Percentiles rank a stretch among this genome's conserved stretches.
phyloP scores from a whole-genome alignment of 352 stramenopile species.

The Phytopythium mirpurense region DNA sequence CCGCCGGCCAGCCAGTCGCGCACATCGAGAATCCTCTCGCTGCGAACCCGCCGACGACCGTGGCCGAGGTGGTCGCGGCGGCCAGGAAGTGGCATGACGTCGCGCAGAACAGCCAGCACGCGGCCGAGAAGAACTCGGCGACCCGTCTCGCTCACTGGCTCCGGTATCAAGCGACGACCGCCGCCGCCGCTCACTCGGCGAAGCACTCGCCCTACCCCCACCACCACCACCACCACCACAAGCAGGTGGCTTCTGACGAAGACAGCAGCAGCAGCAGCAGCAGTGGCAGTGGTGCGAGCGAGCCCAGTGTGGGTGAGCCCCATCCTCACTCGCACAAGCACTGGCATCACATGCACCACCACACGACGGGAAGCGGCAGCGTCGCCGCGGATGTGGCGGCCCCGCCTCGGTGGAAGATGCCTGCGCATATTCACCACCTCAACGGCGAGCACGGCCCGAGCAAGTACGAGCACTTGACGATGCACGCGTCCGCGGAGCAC shows the following conservation, averaged over 20 bases:
- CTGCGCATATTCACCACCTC: no score
- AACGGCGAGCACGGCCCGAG: no score
- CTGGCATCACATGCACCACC: neutral
- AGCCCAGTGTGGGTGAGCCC: neutral
- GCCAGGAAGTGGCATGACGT: no score
- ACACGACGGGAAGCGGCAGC: neutral
- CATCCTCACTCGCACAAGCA: neutral
- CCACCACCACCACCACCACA: neutral
- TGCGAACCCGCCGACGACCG: neutral
- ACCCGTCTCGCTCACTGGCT: neutral
- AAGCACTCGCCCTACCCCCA: no score
- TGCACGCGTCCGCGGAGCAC: conserved; percentile 1
- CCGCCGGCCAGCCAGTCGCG: neutral
- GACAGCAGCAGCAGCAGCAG: neutral
- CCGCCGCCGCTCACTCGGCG: neutral
- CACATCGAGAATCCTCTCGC: neutral
- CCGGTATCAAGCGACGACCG: neutral
- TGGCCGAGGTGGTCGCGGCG: neutral
- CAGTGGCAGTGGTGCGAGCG: neutral
- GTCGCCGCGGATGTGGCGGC: neutral
- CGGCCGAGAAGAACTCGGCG: neutral
- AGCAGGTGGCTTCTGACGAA: neutral
- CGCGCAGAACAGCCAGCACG: neutral
- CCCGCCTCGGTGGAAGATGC: neutral
- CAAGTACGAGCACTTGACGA: neutral